Percentiles rank a stretch among this genome's conserved stretches.
Conservation (phyloP, 2,329 filamentous ascomycete species). For the Trichophyton rubrum region DNA sequence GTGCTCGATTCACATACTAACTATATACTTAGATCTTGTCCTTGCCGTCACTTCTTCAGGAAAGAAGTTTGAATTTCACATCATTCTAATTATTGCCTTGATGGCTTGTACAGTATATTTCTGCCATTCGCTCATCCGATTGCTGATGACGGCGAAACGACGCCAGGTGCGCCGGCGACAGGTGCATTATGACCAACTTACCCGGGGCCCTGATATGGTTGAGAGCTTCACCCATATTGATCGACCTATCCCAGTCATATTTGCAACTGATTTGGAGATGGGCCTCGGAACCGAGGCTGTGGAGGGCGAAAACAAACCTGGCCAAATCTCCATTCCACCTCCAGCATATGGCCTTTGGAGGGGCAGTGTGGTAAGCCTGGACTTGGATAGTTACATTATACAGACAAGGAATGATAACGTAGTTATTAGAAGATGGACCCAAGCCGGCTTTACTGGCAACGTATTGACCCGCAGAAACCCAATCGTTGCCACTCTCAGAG, state of each 20-base stretch:
- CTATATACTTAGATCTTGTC: conserved; percentile 49
- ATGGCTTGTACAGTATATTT: conserved; percentile 65
- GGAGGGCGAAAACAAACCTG: conserved; percentile 38
- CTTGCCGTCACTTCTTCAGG: conserved; percentile 55
- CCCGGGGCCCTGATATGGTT: neutral
- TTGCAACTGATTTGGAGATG: conserved; percentile 62
- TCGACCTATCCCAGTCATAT: conserved; percentile 62
- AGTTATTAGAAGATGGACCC: conserved; percentile 56
- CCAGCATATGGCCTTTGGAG: conserved; percentile 81
- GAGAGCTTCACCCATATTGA: conserved; percentile 58
- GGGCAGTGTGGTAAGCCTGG: conserved; percentile 58
- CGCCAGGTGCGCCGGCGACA: conserved; percentile 33
- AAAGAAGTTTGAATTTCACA: conserved; percentile 58
- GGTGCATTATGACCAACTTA: neutral
- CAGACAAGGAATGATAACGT: neutral
- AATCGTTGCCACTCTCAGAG: neutral
- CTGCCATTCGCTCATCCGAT: conserved; percentile 61
- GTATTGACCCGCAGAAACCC: conserved; percentile 33
- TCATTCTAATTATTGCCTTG: conserved; percentile 67
- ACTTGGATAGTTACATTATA: neutral
- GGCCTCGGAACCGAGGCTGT: conserved; percentile 32
- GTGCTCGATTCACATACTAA: neutral
- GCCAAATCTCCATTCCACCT: conserved; percentile 43
- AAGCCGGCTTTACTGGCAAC: conserved; percentile 68
- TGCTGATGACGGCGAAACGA: conserved; percentile 54